Base-by-base conservation (phyloP, 1,284 basidiomycete genomes). In the Rhodotorula mucilaginosa region DNA sequence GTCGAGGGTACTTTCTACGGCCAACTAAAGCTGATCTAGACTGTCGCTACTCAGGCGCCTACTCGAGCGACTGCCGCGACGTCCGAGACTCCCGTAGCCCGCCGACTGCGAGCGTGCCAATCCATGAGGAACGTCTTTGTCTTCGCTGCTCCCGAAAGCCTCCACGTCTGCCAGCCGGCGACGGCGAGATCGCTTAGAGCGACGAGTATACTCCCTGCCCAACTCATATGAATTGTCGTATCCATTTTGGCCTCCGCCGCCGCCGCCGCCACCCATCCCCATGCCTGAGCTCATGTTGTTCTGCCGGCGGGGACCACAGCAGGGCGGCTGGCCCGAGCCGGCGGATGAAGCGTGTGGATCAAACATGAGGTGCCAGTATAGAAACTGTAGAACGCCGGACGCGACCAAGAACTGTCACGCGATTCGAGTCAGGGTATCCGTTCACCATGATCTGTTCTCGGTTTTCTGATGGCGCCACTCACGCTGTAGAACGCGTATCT, bases 371-470 rank as follows among this genome's bases (percentile, higher is more conserved):
- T 29, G 44, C n/a, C 34, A 21, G 44, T 31, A 56, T 39, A 48
- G 13, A 29, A 56, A 19, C 46, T 66, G 65, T 12, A 61, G 44
- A 44, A 39, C 6, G 44, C 26, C n/a, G 44, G 26, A 56, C 29
- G 15, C 44, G 44, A 66, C 12, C 51, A 56, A 34, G 59, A 60
- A 26, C 65, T 66, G 65, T 47, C 23, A 52, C 23, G 4, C 15
- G 58, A 12, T 8, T 21, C 34, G 21, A 13, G 18, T 7, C 7
- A 21, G 21, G 19, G 34, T 21, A 44, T 5, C 23, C 12, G 16
- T 39, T 18, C 31, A 44, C 6, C 49, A 15, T 31, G n/a, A 52
- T 18, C 34, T 34, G 34, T 34, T 34, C 34, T 34, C 34, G 34
- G 7, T 34, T 34, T 34, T 34, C 34, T 7, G 34, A 7, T 13